Evolutionary conservation across 306 rosid species (phyloP).

Genomic region (Cucurbita pepo): DNA sequence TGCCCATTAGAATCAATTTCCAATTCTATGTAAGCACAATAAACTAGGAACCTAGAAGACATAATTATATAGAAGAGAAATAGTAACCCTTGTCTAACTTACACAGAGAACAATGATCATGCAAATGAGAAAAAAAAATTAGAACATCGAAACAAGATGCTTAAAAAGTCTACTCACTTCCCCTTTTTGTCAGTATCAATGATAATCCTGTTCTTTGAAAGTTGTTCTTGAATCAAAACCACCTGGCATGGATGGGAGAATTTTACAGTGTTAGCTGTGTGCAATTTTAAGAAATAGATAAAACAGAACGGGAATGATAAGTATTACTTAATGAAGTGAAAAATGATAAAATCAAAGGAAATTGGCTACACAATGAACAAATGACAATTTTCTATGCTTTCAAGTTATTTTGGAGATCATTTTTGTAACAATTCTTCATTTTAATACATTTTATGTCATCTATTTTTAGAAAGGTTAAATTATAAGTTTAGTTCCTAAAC

Average conservation of each 20-base stretch:
- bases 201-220: constrained; percentile 84
- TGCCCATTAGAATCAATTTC: neutral
- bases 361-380: neutral
- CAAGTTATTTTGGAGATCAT: neutral
- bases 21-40: neutral
- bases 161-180: constrained; percentile 41
- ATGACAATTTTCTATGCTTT: neutral
- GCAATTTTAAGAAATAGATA: neutral
- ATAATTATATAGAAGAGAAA: neutral
- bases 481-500: too few relatives aligned
- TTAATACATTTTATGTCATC: neutral
- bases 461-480: neutral
- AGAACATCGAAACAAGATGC: neutral
- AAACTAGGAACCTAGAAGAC: neutral
- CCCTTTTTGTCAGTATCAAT: constrained; percentile 76
- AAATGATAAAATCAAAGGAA: neutral
- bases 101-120: neutral
- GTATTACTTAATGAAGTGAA: neutral
- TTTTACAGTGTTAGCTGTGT: neutral
- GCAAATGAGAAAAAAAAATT: neutral
- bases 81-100: neutral
- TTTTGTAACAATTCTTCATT: neutral
- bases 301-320: neutral
- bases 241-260: constrained; percentile 41
- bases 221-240: constrained; percentile 82